Evolutionary conservation across 805 yeast genomes (phyloP), one percentile per base, ranked within the genome.

Genomic region (Candida odintsovae): DNA sequence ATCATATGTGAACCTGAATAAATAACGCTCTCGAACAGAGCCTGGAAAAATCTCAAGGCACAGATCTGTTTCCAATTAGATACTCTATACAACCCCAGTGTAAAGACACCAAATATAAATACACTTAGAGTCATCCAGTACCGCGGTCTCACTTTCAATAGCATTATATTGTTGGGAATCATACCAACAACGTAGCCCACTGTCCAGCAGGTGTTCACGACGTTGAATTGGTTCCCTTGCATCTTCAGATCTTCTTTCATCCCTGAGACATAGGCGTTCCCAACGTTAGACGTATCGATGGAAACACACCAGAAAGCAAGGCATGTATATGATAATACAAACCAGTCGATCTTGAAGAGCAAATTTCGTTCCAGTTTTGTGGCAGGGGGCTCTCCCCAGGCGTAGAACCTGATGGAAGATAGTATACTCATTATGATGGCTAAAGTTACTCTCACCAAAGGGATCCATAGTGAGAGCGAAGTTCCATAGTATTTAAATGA

Each of bases 231-330:
- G 56, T 81, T 78, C 12, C 85, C 86, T 42, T 68, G 57, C 69
- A 84, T 71, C 3, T 69, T 68, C 36, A 82, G 65, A 29, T 70
- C 80, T 51, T 75, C 79, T 49, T 73, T 60, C 77, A 83, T 71
- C n/a, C 86, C 83, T 19, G 81, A 73, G 33, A 78, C 81, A 55
- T 81, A 83, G 3, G 88, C 88, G 54, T 82, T 79, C 51, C 70
- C 73, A 46, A 83, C 61, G 60, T 83, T 83, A 26, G 77, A 68
- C 46, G 73, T 76, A 54, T 83, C 88, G 45, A 83, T 63, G 52
- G 75, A 76, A 56, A 81, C 82, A 47, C 81, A 77, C 82, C 84
- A 83, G 61, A 80, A 80, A 3, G 79, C 80, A 48, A 80, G 61
- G 59, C 79, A 73, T 0, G 83, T 70, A 51, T 78, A 78, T 41